phyloP scores from a whole-genome alignment of 306 rosid species.

The Lotus japonicus region DNA sequence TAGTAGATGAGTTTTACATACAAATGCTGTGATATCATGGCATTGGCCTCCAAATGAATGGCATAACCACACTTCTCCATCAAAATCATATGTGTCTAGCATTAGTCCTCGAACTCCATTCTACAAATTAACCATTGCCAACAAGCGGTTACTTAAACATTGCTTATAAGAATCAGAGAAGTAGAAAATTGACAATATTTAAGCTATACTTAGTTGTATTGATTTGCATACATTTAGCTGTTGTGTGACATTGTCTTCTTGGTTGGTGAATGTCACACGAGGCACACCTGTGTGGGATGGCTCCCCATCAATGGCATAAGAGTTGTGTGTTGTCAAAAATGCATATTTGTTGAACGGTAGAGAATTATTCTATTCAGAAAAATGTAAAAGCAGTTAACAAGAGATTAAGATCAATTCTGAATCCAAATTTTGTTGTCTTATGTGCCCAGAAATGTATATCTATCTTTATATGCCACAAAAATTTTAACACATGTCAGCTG shows the following conservation, averaged over 20 bases:
- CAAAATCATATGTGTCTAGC: conserved; percentile 82
- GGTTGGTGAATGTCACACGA: conserved; percentile 55
- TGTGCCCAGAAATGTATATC: too few species aligned
- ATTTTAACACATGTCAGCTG: too few species aligned
- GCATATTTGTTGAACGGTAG: conserved; percentile 92
- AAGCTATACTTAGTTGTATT: not conserved
- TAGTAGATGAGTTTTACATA: conserved; percentile 28
- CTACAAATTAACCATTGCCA: conserved; percentile 33
- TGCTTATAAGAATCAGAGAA: not conserved
- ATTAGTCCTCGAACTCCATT: conserved; percentile 74
- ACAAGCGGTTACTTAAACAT: not conserved
- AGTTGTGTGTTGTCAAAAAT: conserved; percentile 79
- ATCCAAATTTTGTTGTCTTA: not conserved
- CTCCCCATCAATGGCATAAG: conserved; percentile 70
- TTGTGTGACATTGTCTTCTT: conserved; percentile 69
- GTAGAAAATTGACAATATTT: not conserved
- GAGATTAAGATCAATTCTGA: not conserved
- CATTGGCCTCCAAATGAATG: conserved; percentile 79
- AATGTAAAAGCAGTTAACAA: not conserved
- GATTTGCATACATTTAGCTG: conserved; percentile 55
- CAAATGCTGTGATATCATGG: conserved; percentile 70
- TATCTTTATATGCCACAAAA: too few species aligned
- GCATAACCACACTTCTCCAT: conserved; percentile 80
- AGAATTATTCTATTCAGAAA: conserved; percentile 50
- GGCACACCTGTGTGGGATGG: conserved; percentile 60